These are phyloP conservation scores for Penicillium janthinellum DNA, from an alignment of 2,329 filamentous ascomycete species.

Conservation along the genomic window DNA sequence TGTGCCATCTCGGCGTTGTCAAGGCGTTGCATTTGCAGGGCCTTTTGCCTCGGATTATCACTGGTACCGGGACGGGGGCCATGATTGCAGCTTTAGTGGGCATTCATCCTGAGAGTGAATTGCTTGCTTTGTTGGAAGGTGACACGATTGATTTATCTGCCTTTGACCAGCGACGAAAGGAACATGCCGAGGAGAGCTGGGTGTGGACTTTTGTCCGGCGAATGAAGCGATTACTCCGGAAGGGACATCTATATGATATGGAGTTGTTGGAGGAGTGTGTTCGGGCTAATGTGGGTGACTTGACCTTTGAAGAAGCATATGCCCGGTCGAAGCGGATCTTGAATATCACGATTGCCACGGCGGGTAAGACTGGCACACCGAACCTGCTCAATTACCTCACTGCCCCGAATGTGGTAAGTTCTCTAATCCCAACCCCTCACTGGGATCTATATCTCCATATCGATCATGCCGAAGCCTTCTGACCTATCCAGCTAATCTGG, in stretches of 20 bases:
- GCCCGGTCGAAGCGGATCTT: conserved; percentile 79
- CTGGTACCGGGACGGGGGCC: conserved; percentile 86
- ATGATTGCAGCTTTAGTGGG: conserved; percentile 86
- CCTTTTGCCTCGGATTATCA: conserved; percentile 84
- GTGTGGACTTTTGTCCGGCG: conserved; percentile 66
- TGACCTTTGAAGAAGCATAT: conserved; percentile 94
- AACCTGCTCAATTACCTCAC: conserved; percentile 90
- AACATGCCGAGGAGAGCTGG: conserved; percentile 39
- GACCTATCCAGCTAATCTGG: conserved; percentile 55
- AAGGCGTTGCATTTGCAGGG: conserved; percentile 81
- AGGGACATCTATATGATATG: conserved; percentile 83
- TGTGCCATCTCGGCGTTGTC: conserved; percentile 88
- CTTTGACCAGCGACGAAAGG: conserved; percentile 58
- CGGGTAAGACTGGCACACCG: conserved; percentile 72
- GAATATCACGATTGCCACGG: conserved; percentile 87
- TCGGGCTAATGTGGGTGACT: conserved; percentile 78
- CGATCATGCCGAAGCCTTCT: not conserved
- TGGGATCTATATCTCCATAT: not conserved
- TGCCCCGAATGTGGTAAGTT: conserved; percentile 82
- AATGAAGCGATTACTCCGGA: conserved; percentile 66
- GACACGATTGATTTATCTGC: conserved; percentile 81
- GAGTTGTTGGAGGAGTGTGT: conserved; percentile 82
- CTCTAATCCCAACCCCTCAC: not conserved
- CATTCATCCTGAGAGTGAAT: conserved; percentile 82
- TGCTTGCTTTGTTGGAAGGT: conserved; percentile 74